These are phyloP conservation scores for Aegilops umbellulata DNA, from an alignment of 176 grass and related monocot genomes.

Conservation along the genomic window DNA sequence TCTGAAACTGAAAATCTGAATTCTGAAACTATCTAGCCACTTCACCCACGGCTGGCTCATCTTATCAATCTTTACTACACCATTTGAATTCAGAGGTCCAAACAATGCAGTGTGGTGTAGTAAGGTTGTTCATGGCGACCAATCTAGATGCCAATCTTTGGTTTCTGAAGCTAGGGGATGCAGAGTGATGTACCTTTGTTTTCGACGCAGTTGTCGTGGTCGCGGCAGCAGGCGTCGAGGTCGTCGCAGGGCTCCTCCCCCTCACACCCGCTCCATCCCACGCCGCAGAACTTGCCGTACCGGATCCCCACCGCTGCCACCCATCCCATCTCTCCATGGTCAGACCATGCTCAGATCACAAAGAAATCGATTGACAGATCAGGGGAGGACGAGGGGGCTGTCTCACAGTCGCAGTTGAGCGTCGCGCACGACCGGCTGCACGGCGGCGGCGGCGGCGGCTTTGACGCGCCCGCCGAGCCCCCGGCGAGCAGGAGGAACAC, in stretches of 20 bases:
- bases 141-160: too few species aligned
- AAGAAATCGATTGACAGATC: neutral
- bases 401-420: slow-evolving; percentile 73
- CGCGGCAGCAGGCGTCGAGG: slow-evolving; percentile 77
- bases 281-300: slow-evolving; percentile 80
- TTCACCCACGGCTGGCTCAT: too few species aligned
- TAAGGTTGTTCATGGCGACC: too few species aligned
- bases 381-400: neutral
- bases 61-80: too few species aligned
- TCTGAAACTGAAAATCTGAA: too few species aligned
- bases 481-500: neutral
- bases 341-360: neutral
- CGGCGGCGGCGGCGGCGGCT: slow-evolving; percentile 20
- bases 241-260: slow-evolving; percentile 93
- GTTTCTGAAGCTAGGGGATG: neutral
- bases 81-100: too few species aligned
- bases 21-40: too few species aligned
- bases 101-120: too few species aligned
- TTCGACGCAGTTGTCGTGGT: slow-evolving; percentile 73
- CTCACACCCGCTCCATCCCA: slow-evolving; percentile 76
- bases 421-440: slow-evolving; percentile 78
- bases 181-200: too few species aligned
- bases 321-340: neutral
- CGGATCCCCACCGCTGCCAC: slow-evolving; percentile 66
- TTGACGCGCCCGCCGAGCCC: neutral